Evolutionary conservation across 2,329 filamentous ascomycete genomes (phyloP).

Genomic region (Teratosphaeria gauchensis): DNA sequence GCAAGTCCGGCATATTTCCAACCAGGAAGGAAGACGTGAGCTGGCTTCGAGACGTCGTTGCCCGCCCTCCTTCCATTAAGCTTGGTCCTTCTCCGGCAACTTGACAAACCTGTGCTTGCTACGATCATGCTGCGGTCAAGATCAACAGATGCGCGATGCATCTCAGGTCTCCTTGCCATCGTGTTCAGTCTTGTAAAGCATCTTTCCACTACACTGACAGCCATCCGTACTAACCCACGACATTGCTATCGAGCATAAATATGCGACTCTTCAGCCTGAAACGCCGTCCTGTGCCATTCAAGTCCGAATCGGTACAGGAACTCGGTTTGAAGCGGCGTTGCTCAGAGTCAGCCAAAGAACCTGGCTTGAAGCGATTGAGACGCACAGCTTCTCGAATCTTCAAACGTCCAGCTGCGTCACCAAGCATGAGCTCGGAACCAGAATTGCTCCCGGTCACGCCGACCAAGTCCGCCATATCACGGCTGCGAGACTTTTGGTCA

Average conservation of each 20-base stretch:
- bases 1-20: background rate
- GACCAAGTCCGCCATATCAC: background rate
- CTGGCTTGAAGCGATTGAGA: background rate
- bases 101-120: background rate
- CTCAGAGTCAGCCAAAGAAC: background rate
- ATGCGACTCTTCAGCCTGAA: background rate
- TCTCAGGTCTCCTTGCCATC: background rate
- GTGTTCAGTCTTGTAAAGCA: background rate
- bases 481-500: background rate
- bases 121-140: background rate
- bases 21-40: background rate
- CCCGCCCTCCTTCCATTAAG: background rate
- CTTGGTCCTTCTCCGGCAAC: background rate
- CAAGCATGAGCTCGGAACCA: background rate
- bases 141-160: background rate
- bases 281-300: background rate
- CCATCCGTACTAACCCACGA: background rate
- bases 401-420: background rate
- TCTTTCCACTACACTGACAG: background rate
- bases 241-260: background rate
- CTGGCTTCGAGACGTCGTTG: background rate
- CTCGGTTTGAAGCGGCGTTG: background rate
- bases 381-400: background rate
- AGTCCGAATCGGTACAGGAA: background rate
- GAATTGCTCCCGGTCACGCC: background rate